Conservation (phyloP, 2,329 filamentous ascomycete species). For the Ampelomyces quisqualis region DNA sequence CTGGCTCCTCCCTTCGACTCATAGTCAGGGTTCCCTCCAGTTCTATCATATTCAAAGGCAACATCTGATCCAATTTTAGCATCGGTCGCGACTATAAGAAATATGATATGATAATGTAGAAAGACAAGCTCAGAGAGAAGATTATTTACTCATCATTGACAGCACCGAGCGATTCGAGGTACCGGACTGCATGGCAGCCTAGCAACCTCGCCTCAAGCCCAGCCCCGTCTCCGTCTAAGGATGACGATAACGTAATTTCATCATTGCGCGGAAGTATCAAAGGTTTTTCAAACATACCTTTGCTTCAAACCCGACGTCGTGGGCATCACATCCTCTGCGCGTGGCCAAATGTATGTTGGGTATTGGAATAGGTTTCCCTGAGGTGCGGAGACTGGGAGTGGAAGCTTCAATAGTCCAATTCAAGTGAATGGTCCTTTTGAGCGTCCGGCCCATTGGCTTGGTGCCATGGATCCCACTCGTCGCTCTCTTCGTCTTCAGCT, state of each 20-base stretch:
- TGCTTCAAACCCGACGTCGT: no score
- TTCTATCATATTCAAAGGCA: not conserved
- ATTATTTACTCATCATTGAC: constrained; percentile 39
- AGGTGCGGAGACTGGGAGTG: not conserved
- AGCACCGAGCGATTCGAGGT: constrained; percentile 21
- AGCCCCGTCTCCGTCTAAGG: constrained; percentile 74
- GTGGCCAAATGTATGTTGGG: no score
- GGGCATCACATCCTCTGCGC: no score
- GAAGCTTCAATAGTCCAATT: constrained; percentile 52
- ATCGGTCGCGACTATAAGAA: not conserved
- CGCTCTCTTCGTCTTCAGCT: constrained; percentile 37
- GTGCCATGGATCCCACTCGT: constrained; percentile 49
- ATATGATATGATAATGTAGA: not conserved
- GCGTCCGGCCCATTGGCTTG: constrained; percentile 49
- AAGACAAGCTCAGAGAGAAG: constrained; percentile 39
- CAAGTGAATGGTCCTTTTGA: constrained; percentile 40
- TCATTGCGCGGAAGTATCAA: constrained; percentile 57
- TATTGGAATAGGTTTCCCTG: no score
- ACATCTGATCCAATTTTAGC: not conserved
- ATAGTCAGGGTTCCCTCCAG: no score
- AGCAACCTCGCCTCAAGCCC: constrained; percentile 27
- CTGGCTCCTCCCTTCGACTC: no score
- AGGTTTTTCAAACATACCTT: not conserved
- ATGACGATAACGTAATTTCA: constrained; percentile 90
- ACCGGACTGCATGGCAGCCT: constrained; percentile 20